Conservation (phyloP, 2,329 filamentous ascomycete species). For the Apiospora arundinis region DNA sequence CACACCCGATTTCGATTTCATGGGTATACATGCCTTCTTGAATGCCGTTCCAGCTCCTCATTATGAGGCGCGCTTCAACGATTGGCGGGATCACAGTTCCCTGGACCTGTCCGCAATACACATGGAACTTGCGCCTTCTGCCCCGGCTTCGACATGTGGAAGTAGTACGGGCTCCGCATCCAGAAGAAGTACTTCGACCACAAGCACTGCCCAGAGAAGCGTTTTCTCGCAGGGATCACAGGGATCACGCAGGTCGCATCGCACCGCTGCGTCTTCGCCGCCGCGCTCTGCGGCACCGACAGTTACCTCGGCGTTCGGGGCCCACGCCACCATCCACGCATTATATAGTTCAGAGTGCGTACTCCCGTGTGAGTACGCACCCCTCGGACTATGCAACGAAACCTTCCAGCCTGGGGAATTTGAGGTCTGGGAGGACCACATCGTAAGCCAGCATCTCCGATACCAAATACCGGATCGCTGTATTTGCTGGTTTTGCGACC, state of each 20-base stretch:
- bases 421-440: conserved; percentile 55
- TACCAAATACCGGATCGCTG: conserved; percentile 43
- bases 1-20: not conserved
- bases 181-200: not conserved
- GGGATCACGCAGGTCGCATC: not conserved
- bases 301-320: not conserved
- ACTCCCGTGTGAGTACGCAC: conserved; percentile 55
- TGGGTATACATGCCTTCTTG: not conserved
- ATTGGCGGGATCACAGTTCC: not conserved
- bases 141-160: not conserved
- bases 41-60: not conserved
- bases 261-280: not conserved
- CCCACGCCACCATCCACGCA: not conserved
- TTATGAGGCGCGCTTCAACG: not conserved
- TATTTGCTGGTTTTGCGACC: conserved; percentile 59
- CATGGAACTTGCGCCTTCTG: not conserved
- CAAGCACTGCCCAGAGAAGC: not conserved
- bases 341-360: not conserved
- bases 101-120: not conserved
- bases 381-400: conserved; percentile 43
- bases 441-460: conserved; percentile 44
- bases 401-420: conserved; percentile 47
- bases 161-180: not conserved
- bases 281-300: not conserved
- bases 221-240: not conserved